phyloP scores from a whole-genome alignment of 1,284 basidiomycete species.

The Grifola frondosa region DNA sequence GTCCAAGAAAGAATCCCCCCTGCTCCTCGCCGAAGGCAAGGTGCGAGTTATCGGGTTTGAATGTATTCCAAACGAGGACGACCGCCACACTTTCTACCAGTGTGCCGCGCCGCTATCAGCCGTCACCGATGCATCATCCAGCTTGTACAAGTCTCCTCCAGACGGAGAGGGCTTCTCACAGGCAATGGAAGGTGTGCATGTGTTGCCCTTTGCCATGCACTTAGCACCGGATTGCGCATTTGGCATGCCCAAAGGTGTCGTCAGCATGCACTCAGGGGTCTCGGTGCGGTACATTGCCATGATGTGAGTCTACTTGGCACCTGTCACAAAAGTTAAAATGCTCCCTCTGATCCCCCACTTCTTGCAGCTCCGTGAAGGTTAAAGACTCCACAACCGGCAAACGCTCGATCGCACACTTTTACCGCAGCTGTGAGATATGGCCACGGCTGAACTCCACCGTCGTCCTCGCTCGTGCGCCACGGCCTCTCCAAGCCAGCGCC shows the following conservation, averaged over 20 bases:
- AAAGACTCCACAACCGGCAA: conserved; percentile 62
- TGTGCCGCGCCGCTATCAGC: conserved; percentile 64
- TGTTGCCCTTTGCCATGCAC: conserved; percentile 77
- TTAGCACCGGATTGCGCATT: conserved; percentile 65
- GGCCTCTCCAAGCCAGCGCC: conserved; percentile 61
- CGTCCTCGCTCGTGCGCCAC: conserved; percentile 61
- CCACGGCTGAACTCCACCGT: conserved; percentile 72
- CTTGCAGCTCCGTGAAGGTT: conserved; percentile 71
- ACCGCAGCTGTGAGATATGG: conserved; percentile 82
- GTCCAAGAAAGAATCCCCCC: conserved; percentile 53
- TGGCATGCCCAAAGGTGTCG: conserved; percentile 68
- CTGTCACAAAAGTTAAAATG: conserved; percentile 5
- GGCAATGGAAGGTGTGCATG: conserved; percentile 69
- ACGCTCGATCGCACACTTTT: conserved; percentile 89
- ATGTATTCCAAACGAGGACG: conserved; percentile 58
- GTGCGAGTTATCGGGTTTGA: conserved; percentile 89
- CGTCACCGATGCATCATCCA: conserved; percentile 45
- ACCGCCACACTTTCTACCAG: conserved; percentile 87
- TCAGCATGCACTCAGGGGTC: conserved; percentile 55
- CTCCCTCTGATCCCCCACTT: conserved; percentile 3
- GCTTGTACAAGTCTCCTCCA: conserved; percentile 50
- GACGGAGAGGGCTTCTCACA: conserved; percentile 75
- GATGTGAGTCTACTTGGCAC: conserved; percentile 47
- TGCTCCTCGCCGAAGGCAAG: conserved; percentile 79
- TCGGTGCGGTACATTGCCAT: conserved; percentile 86